Evolutionary conservation across 805 yeast genomes (phyloP), one percentile per base, ranked within the genome.

Genomic region (Kluyveromyces lactis): DNA sequence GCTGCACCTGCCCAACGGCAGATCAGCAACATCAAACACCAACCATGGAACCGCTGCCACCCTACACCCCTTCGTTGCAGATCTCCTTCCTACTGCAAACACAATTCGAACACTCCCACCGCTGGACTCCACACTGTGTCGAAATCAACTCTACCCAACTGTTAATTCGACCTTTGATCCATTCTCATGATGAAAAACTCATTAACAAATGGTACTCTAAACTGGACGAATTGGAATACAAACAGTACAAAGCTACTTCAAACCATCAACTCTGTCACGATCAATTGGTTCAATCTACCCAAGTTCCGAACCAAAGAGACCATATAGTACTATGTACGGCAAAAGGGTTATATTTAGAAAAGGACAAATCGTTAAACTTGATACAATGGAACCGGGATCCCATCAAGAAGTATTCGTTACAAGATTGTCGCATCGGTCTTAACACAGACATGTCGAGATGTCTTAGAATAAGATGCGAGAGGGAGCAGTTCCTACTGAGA

Each of bases 101-200:
- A 18, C 30, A 17, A 10, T 16, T 15, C 23, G 37, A 33, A 23
- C 24, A 6, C 9, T 21, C 30, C n/a, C 23, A 24, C 19, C 24
- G 24, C 10, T 33, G 37, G 37, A 24, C 12, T n/a, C 30, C 30
- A 6, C 10, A 18, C 13, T 33, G 37, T n/a, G 5, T 33, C n/a
- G 37, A 33, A 30, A 15, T 33, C 8, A 26, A 33, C 23, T 33
- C 37, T 4, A 33, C 37, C 3, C 28, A 23, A n/a, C 13, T 33
- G 4, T 3, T 15, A 12, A 2, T 33, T 12, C 12, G 30, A 9
- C 11, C 9, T 18, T 19, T 33, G 10, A 24, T 8, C 7, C 29
- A 33, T 18, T 4, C 15, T 6, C 37, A 18, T 6, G 37, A 33
- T n/a, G 18, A 24, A 16, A 12, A 13, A 6, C 28, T 33, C n/a